A percentile compares a stretch with the other conserved stretches of the same genome.
These are phyloP conservation scores for Apiospora marii DNA, from an alignment of 2,329 filamentous ascomycete genomes.

Conservation along the genomic window DNA sequence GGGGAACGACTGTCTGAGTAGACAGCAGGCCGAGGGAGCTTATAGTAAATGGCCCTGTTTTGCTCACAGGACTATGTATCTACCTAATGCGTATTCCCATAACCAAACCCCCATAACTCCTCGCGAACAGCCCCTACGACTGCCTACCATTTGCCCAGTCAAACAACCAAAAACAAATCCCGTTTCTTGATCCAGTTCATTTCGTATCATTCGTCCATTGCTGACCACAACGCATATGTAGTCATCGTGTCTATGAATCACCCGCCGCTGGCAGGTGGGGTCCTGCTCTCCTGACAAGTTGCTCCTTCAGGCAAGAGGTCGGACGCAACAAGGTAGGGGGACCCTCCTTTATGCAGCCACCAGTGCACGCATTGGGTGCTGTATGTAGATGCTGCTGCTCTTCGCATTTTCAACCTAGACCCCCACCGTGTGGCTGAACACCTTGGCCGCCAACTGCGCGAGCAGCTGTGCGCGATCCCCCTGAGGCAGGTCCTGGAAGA, in stretches of 20 bases:
- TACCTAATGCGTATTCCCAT: neutral
- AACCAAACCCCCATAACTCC: neutral
- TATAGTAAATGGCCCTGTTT: neutral
- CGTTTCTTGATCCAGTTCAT: slow-evolving; percentile 1
- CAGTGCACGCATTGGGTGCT: neutral
- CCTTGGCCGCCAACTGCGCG: slow-evolving; percentile 83
- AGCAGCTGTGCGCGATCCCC: slow-evolving; percentile 82
- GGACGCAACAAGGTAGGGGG: neutral
- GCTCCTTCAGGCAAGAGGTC: neutral
- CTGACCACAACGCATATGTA: neutral
- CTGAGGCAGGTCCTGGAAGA: slow-evolving; percentile 87
- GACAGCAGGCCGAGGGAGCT: neutral
- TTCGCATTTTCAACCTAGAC: slow-evolving; percentile 26
- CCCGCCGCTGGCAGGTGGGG: slow-evolving; percentile 3
- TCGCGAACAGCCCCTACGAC: neutral
- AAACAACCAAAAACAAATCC: neutral
- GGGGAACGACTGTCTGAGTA: neutral
- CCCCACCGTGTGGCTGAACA: slow-evolving; percentile 82
- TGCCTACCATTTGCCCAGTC: neutral
- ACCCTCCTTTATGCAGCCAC: neutral
- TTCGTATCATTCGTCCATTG: slow-evolving; percentile 8
- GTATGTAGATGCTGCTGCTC: neutral
- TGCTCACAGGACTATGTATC: neutral
- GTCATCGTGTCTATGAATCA: slow-evolving; percentile 12
- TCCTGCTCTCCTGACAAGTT: slow-evolving; percentile 2